These are phyloP conservation scores for Rhizoclosmatium globosum DNA, from an alignment of 192 early-diverging fungal genomes.

Conservation along the genomic window DNA sequence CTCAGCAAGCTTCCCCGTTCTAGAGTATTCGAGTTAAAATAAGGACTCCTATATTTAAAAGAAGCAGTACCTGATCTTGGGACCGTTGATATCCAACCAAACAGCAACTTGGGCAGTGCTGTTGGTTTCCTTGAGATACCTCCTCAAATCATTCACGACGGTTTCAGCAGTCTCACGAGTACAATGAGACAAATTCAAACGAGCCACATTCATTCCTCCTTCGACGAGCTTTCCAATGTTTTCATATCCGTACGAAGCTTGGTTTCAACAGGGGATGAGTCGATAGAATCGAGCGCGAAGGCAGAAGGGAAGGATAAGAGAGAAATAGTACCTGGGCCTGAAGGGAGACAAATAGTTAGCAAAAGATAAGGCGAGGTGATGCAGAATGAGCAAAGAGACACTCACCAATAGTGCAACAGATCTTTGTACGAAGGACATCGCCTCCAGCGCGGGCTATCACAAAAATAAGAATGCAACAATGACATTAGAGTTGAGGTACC, in stretches of 20 bases:
- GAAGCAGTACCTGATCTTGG: constrained; percentile 58
- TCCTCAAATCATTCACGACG: constrained; percentile 56
- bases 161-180: constrained; percentile 60
- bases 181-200: constrained; percentile 66
- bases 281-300: no score
- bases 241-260: constrained; percentile 55
- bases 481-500: background rate
- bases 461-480: background rate
- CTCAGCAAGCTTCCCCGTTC: constrained; percentile 61
- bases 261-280: background rate
- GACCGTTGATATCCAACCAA: constrained; percentile 69
- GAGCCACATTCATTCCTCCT: constrained; percentile 62
- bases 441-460: constrained; percentile 1
- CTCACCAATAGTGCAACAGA: constrained; percentile 35
- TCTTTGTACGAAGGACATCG: constrained; percentile 27
- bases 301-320: no score
- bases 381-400: background rate
- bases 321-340: no score
- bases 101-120: constrained; percentile 58
- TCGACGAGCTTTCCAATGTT: constrained; percentile 53
- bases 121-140: constrained; percentile 44
- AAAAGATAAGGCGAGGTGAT: no score
- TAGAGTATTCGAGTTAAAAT: background rate
- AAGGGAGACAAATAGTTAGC: no score
- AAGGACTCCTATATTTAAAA: no score